Base-by-base conservation (phyloP, 2,329 filamentous ascomycete species). In the Sporothrix euskadiensis region DNA sequence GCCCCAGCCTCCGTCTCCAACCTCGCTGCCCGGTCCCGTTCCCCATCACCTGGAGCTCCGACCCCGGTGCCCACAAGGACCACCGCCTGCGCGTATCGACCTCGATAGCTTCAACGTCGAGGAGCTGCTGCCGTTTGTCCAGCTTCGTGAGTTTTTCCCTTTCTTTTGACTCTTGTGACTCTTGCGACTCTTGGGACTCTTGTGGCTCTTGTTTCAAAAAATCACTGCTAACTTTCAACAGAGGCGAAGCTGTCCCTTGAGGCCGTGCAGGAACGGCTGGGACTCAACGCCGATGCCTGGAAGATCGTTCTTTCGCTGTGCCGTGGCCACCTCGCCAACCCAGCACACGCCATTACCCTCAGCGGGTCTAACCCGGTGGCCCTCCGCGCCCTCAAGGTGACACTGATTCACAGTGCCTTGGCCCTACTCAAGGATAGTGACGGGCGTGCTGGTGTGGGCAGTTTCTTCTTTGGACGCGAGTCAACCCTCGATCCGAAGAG, bases 41-140 rank as follows among this genome's bases (percentile, higher is more conserved):
- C 44, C 74, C 0, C 74, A 76, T 39, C 68, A 75, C 61, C 75
- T 72, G 44, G 76, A 77, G 47, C 70, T 77, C 52, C 76, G 76
- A 32, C 76, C 75, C 1, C 76, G 76, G 0, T 75, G 75, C 30
- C 76, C 76, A 2, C 22, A 71, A 3, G 19, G 35, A 1, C 75
- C 75, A 14, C 73, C 75, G 26, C 75, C 74, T 10, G 19, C 66
- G 30, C 73, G 71, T 26, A 76, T 77, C 41, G 71, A 77, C 69
- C 56, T 73, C 39, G 19, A 16, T 52, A 39, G n/a, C 4, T 56
- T 39, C 22, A 52, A 71, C 19, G 39, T 75, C 8, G 74, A 77
- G 14, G 65, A 74, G 59, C 72, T 76, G 22, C 59, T 77, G 44
- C 75, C 76, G 1, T 71, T 75, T 41, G 72, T 76, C 8, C 76